Conservation (phyloP, 2,329 filamentous ascomycete species). For the Ceratocystis cacaofunesta region DNA sequence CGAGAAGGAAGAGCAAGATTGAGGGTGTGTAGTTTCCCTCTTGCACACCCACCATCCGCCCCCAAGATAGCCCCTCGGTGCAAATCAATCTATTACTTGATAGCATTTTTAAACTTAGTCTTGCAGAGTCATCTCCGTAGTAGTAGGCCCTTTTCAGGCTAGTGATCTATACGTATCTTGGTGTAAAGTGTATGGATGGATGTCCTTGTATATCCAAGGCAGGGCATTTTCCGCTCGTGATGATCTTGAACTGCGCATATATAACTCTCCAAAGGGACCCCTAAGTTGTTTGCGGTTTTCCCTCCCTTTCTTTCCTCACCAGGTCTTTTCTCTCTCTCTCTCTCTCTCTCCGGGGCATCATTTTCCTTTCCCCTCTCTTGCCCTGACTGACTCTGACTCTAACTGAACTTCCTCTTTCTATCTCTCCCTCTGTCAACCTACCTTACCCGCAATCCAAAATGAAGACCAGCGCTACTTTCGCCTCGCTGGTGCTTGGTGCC, state of each 20-base stretch:
- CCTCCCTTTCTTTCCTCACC: conserved; percentile 5
- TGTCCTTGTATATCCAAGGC: too few species aligned
- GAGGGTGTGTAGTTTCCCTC: background rate
- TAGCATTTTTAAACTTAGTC: background rate
- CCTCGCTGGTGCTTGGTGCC: conserved; percentile 13
- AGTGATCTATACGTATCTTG: background rate
- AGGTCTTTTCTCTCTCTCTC: background rate
- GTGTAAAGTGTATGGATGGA: background rate
- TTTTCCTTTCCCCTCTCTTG: background rate
- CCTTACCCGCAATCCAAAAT: background rate
- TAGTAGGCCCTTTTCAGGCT: background rate
- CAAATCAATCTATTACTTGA: conserved; percentile 12
- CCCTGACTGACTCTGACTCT: background rate
- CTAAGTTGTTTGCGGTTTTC: too few species aligned
- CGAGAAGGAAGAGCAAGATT: too few species aligned
- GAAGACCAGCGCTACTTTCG: conserved; percentile 15
- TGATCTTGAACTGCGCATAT: background rate
- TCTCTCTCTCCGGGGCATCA: background rate
- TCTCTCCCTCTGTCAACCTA: background rate
- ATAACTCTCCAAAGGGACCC: background rate
- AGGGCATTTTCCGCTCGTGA: too few species aligned
- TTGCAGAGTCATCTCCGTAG: background rate
- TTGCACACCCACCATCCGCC: background rate
- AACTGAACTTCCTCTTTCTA: background rate
- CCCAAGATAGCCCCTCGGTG: background rate